Evolutionary conservation across 2,329 filamentous ascomycete species (phyloP), one percentile per base, ranked within the genome.

Genomic region (Dactylellina parvicollis): DNA sequence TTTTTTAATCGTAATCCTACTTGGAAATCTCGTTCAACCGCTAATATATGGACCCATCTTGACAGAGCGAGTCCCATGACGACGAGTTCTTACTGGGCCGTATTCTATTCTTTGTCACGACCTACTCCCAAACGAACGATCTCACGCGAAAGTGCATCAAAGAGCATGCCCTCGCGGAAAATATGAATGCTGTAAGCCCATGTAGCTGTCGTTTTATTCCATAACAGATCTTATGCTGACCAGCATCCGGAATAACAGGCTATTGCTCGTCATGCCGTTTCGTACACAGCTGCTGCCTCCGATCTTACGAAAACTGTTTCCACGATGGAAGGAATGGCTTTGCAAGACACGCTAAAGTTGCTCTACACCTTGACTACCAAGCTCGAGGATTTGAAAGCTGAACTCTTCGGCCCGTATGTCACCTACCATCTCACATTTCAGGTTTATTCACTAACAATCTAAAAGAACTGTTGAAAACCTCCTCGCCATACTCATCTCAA

Each of bases 1-100:
- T 4, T 36, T 22, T 10, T 47, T 12, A 10, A 18, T 9, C 32
- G 9, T 34, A 8, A 34, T 16, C 26, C 38, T 2, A 18, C 22
- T 14, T 28, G 26, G 9, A 26, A 14, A 24, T 24, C 50, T 56
- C 49, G 22, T 8, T 61, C 55, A n/a, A n/a, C n/a, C n/a, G 76
- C 46, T 75, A 42, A 26, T 30, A 34, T 12, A 44, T 22, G 16
- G 3, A 12, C 42, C 1, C 49, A n/a, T 34, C 7, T 50, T n/a
- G n/a, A 28, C 73, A 86, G 84, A 88, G 85, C 66, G 89, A 92
- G 74, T 89, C 84, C 76, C 85, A 86, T 62, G 92, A 98, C 74
- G 90, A 96, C 76, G 93, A 98, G 79, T 97, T 98, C 80, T 84
- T 98, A 1, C 82, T 86, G 71, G 89, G 89, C n/a, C 86, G 92